Base-by-base conservation (phyloP, 2,329 filamentous ascomycete species). In the Sclerotinia borealis region DNA sequence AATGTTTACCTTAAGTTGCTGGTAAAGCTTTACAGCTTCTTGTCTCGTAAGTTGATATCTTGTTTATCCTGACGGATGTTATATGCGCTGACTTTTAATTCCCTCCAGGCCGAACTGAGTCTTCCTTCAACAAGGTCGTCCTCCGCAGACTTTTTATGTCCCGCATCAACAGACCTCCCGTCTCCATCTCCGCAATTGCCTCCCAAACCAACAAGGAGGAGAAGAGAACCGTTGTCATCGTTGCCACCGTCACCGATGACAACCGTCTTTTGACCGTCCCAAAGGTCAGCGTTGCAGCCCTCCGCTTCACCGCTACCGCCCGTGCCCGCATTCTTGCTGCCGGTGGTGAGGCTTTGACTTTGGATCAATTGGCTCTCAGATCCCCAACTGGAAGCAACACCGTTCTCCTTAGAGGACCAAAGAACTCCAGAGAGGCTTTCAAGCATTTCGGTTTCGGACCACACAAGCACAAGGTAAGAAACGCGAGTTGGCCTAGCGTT, bases 381-480 rank as follows among this genome's bases (percentile, higher is more conserved):
- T 89, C 93, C 75, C 95, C 95, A 72, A 99, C 93, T 73, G 95
- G 95, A 76, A 88, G 89, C 83, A 97, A 98, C 88, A 98, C 95
- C 71, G 85, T 99, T 75, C 88, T 98, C 76, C 89, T 99, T 79
- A 91, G 95, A 80, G 95, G 95, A 71, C 93, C 95, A 80, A 99
- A 97, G 92, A 98, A 98, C 83, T 80, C 92, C 75, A 89, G 95
- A 78, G 95, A 99, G 88, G 91, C 95, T 69, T 84, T 98, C 80
- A 98, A 96, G 90, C 96, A 99, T 85, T 99, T 99, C 79, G 95
- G 96, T 78, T 90, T 99, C 75, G 96, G 95, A 72, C 95, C 95
- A 72, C 95, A 99, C 88, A 93, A 88, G 81, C 84, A 96, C 89
- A 99, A 98, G 90, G 91, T 92, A 79, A 72, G 83, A 22, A 78